Evolutionary conservation across 1,284 basidiomycete genomes (phyloP), one percentile per base, ranked within the genome.

Genomic region (Cerioporus squamosus): DNA sequence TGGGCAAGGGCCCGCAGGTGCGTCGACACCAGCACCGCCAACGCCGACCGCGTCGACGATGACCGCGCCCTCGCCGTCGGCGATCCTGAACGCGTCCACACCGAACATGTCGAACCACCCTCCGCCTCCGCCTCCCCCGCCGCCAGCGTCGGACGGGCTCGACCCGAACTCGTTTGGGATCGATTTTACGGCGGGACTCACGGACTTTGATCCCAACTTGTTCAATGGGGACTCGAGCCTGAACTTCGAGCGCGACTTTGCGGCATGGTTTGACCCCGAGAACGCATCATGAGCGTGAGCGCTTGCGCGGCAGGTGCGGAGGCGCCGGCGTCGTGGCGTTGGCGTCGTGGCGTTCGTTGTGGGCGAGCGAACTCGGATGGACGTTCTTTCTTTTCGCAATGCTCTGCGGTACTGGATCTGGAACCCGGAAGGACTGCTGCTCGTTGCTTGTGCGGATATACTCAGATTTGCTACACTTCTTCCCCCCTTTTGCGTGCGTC

Each of bases 191-290:
- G 15, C 47, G 4, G 48, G 38, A 3, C n/a, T 58, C 20, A 20
- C 20, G 10, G 62, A 56, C 26, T 55, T 63, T 9, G 62, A 59
- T 18, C 26, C 50, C 7, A 33, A 18, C n/a, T 8, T 55, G 7
- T 58, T 63, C 20, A 55, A 48, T 3, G n/a, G 47, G 20, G 58
- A 62, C 20, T 77, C 77, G 2, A 78, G 81, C 52, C 72, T 87
- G 67, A 82, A 85, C 66, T 87, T 87, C 62, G 86, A 88, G 70
- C 76, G 84, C 65, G 86, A 87, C 65, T 88, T 88, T 70, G 82
- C 83, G 50, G 83, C 86, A 63, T 88, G 86, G 86, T 87, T 88
- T 65, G 84, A 84, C 67, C 79, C 66, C 14, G 67, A 67, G 51
- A 62, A 51, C 44, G 53, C 58, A 29, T 8, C 53, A 17, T 57